Percentiles rank a stretch among this genome's conserved stretches.
phyloP scores from a whole-genome alignment of 139 green algal species.

The Chlamydomonas applanata region DNA sequence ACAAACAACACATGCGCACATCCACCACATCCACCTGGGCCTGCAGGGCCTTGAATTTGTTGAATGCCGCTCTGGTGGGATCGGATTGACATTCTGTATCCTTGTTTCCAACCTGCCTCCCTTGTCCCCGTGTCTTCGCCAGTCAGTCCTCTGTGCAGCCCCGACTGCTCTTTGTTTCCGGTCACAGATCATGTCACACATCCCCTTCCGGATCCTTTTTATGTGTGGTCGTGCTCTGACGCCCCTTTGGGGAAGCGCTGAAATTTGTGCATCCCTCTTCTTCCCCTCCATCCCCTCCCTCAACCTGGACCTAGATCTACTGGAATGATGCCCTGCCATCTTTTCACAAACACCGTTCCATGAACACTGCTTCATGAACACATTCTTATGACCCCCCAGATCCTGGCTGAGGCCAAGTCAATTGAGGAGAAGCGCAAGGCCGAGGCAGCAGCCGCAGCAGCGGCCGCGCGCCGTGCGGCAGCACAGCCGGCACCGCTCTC shows the following conservation, averaged over 20 bases:
- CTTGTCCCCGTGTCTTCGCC: too few relatives aligned
- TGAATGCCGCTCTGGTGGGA: too few relatives aligned
- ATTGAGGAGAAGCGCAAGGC: conserved; percentile 62
- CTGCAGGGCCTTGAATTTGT: too few relatives aligned
- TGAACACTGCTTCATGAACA: neutral
- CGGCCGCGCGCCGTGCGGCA: conserved; percentile 8
- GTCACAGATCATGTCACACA: too few relatives aligned
- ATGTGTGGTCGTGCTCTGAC: too few relatives aligned
- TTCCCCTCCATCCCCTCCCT: neutral
- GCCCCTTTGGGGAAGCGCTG: too few relatives aligned
- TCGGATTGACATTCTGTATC: too few relatives aligned
- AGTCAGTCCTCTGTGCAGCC: too few relatives aligned
- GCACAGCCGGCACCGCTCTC: conserved; percentile 7
- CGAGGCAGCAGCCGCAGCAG: conserved; percentile 34
- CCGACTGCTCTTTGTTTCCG: too few relatives aligned
- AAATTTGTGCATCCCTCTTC: neutral
- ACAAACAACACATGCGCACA: neutral
- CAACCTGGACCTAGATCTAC: neutral
- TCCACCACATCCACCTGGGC: too few relatives aligned
- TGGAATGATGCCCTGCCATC: neutral
- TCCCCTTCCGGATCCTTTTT: too few relatives aligned
- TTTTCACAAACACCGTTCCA: neutral
- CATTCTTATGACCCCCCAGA: conserved; percentile 1
- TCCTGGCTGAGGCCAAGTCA: conserved; percentile 25
- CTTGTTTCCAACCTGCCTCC: too few relatives aligned